These are phyloP conservation scores for Thalassiosira mediterranea DNA, from an alignment of 352 stramenopile species.

Conservation along the genomic window DNA sequence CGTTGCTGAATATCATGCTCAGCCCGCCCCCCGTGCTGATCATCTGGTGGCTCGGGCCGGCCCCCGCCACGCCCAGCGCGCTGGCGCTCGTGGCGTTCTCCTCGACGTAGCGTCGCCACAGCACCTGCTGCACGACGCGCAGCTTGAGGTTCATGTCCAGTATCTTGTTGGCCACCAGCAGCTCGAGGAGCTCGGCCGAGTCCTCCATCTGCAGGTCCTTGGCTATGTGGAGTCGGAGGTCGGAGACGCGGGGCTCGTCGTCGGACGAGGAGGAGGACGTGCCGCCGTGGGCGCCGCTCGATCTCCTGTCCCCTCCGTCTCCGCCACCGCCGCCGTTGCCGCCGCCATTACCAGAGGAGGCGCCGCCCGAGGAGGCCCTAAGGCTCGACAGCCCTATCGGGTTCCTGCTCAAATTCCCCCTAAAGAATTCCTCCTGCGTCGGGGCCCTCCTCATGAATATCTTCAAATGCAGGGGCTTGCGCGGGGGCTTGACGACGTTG, in stretches of 20 bases:
- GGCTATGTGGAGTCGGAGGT: constrained; percentile 85
- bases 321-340: not conserved
- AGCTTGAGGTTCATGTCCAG: constrained; percentile 77
- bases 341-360: not conserved
- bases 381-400: constrained; percentile 69
- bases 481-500: constrained; percentile 73
- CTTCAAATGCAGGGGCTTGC: constrained; percentile 80
- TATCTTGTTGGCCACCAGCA: constrained; percentile 85
- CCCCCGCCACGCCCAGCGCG: constrained; percentile 28
- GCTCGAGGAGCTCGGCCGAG: constrained; percentile 83
- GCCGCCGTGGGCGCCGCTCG: constrained; percentile 3
- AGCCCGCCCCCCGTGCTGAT: constrained; percentile 63
- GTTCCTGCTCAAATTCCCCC: constrained; percentile 76
- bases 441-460: constrained; percentile 79
- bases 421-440: constrained; percentile 87
- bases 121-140: constrained; percentile 71
- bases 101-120: constrained; percentile 84
- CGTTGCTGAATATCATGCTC: constrained; percentile 72
- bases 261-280: not conserved
- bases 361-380: constrained; percentile 2
- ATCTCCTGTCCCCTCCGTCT: constrained; percentile 15
- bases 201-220: constrained; percentile 87
- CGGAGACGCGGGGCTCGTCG: constrained; percentile 67
- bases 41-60: constrained; percentile 51
- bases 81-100: constrained; percentile 63